phyloP scores from a whole-genome alignment of 768 basidiomycete genomes.

The Russula vinacea region DNA sequence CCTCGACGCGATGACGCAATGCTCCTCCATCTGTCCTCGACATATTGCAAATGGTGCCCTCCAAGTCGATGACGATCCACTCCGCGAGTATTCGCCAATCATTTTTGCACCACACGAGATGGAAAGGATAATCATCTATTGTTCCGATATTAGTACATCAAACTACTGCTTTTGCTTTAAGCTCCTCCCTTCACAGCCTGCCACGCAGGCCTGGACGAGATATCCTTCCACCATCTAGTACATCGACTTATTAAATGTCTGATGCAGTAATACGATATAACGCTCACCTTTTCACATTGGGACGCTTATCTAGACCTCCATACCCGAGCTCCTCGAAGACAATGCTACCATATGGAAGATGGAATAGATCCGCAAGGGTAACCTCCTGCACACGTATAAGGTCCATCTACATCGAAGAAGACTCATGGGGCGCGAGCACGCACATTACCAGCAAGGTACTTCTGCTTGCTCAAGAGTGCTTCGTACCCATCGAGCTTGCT shows the following conservation, averaged over 20 bases:
- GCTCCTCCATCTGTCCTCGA: too few relatives aligned
- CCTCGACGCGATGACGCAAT: too few relatives aligned
- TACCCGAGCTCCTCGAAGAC: neutral
- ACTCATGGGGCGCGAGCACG: neutral
- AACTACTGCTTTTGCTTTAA: too few relatives aligned
- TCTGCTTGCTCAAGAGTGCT: constrained; percentile 13
- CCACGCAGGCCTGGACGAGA: constrained; percentile 14
- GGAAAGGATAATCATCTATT: too few relatives aligned
- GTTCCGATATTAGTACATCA: too few relatives aligned
- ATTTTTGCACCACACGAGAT: too few relatives aligned
- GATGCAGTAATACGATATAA: neutral
- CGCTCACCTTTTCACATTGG: constrained; percentile 13
- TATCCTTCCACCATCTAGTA: constrained; percentile 24
- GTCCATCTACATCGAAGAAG: neutral
- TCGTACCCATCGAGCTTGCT: constrained; percentile 18
- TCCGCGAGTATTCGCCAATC: too few relatives aligned
- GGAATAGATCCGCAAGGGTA: constrained; percentile 21
- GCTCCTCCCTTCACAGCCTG: constrained; percentile 6
- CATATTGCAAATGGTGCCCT: too few relatives aligned
- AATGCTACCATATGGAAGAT: neutral
- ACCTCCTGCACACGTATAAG: neutral
- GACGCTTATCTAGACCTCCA: neutral
- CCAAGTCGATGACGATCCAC: too few relatives aligned
- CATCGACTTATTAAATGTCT: neutral
- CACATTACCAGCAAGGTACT: constrained; percentile 23